Evolutionary conservation across 2,329 filamentous ascomycete species (phyloP).

Genomic region (Fusarium chaquense): DNA sequence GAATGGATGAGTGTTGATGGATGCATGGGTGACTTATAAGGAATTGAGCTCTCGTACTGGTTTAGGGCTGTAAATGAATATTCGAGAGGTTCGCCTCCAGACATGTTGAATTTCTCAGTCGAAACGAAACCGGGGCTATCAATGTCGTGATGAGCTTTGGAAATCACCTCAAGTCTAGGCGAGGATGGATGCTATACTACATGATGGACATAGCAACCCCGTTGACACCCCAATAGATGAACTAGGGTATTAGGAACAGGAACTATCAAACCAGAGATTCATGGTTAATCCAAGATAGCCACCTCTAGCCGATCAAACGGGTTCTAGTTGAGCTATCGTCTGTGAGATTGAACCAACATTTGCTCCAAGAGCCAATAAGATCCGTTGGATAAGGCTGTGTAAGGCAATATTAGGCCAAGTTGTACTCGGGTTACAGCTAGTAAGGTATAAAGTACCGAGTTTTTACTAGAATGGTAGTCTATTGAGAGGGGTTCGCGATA

Average conservation of each 20-base stretch:
- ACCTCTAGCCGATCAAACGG: not conserved
- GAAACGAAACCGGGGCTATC: constrained; percentile 12
- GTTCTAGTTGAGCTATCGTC: not conserved
- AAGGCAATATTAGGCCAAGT: not conserved
- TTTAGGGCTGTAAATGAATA: not conserved
- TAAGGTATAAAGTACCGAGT: not conserved
- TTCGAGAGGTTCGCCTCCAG: not conserved
- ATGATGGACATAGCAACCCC: not conserved
- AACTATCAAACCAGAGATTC: not conserved
- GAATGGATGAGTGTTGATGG: constrained; percentile 6
- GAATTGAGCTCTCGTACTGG: not conserved
- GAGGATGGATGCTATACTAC: constrained; percentile 3
- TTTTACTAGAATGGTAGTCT: constrained; percentile 21
- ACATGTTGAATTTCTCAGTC: not conserved
- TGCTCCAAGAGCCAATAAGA: constrained; percentile 27
- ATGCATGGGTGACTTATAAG: constrained; percentile 45
- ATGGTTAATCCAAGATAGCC: not conserved
- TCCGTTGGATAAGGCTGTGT: constrained; percentile 32
- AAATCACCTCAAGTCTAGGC: constrained; percentile 44
- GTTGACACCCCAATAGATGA: not conserved
- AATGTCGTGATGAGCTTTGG: constrained; percentile 44
- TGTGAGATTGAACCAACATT: not conserved
- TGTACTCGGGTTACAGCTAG: not conserved
- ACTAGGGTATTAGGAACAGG: not conserved
- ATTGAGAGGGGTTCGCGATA: constrained; percentile 24